Percentiles rank a stretch among this genome's conserved stretches.
Conservation (phyloP, 768 basidiomycete species). For the Naematelia encephala region DNA sequence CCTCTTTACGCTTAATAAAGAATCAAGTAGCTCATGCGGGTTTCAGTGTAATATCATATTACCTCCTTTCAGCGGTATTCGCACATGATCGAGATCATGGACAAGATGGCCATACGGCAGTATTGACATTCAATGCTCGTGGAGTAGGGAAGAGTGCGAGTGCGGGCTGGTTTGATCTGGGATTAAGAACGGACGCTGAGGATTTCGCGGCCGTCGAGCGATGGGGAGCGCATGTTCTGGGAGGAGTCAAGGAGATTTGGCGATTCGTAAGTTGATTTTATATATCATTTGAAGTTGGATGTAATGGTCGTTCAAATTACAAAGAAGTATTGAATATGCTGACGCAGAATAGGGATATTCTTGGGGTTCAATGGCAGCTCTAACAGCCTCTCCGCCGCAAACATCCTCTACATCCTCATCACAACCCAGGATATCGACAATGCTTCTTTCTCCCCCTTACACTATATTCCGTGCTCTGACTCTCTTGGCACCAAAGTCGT, state of each 20-base stretch:
- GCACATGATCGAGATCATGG: background rate
- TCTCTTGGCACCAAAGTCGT: constrained; percentile 18
- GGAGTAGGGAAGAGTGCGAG: constrained; percentile 31
- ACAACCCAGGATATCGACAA: background rate
- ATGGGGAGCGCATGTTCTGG: constrained; percentile 14
- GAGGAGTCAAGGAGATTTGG: background rate
- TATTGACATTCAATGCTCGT: constrained; percentile 35
- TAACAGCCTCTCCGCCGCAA: constrained; percentile 15
- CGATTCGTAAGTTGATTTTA: constrained; percentile 5
- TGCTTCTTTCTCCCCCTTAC: constrained; percentile 29
- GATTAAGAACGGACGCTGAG: constrained; percentile 14
- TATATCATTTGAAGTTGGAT: too few relatives aligned
- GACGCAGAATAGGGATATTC: constrained; percentile 35
- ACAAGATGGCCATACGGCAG: constrained; percentile 14
- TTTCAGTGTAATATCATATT: constrained; percentile 26
- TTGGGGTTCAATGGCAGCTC: constrained; percentile 29
- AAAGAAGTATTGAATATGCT: background rate
- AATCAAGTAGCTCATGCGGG: background rate
- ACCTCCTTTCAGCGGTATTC: constrained; percentile 25
- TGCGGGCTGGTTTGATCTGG: constrained; percentile 16
- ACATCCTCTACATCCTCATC: background rate
- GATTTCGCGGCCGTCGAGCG: constrained; percentile 33
- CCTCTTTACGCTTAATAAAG: background rate
- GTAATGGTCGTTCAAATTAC: too few relatives aligned
- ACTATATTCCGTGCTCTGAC: constrained; percentile 18